A percentile compares a stretch with the other conserved stretches of the same genome.
phyloP scores from a whole-genome alignment of 257 asterid genomes.

The Solanum bukasovii region DNA sequence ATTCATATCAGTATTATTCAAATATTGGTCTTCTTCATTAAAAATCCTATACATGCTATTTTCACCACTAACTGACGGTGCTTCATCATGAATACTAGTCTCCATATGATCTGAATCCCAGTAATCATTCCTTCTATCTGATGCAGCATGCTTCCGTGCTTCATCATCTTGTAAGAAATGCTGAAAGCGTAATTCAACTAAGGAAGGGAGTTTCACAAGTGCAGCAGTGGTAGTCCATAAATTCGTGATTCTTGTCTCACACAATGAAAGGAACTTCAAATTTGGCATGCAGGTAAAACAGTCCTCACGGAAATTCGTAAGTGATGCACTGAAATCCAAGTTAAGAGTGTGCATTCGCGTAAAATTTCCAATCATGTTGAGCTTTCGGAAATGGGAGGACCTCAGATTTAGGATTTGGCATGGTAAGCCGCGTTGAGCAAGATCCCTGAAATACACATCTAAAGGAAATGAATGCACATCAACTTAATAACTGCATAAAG shows the following conservation, averaged over 20 bases:
- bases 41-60: conserved; percentile 17
- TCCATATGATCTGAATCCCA: conserved; percentile 20
- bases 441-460: conserved; percentile 49
- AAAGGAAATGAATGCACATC: conserved; percentile 7
- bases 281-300: conserved; percentile 83
- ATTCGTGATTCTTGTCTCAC: conserved; percentile 79
- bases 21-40: conserved; percentile 34
- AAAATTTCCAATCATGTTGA: conserved; percentile 63
- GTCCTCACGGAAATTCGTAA: conserved; percentile 71
- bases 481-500: neutral
- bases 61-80: conserved; percentile 31
- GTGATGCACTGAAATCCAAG: conserved; percentile 83
- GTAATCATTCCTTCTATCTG: conserved; percentile 31
- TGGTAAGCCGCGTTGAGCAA: conserved; percentile 66
- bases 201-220: conserved; percentile 59
- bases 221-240: conserved; percentile 89
- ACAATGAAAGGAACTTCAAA: conserved; percentile 61
- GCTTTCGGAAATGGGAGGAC: conserved; percentile 79
- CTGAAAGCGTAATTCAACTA: conserved; percentile 77
- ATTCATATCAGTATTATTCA: conserved; percentile 24
- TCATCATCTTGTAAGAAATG: conserved; percentile 31
- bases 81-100: conserved; percentile 23
- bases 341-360: conserved; percentile 52
- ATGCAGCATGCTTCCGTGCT: conserved; percentile 19
- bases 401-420: conserved; percentile 65